Evolutionary conservation across 805 yeast species (phyloP), one percentile per base, ranked within the genome.

Genomic region (Metschnikowia henanensis): DNA sequence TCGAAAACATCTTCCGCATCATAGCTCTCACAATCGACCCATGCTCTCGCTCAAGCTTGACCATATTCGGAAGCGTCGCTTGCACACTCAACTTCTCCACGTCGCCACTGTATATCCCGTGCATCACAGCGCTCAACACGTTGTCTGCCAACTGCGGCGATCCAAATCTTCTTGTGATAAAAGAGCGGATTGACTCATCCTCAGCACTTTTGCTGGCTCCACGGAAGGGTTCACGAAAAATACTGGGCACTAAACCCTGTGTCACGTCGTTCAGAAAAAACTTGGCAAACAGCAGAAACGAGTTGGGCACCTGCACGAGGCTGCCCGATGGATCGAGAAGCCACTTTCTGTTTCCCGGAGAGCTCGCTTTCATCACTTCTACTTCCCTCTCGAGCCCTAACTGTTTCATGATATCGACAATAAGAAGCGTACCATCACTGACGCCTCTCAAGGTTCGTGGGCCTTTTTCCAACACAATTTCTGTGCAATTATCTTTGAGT

Each of bases 21-120:
- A 69, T 58, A 1, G 80, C 75, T 42, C 66, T 71, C 0, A 82
- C 50, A 2, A 86, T 59, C 0, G 89, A 81, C 0, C 90, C 87
- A 57, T 77, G 66, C 6, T 76, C 62, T 22, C 65, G 57, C 58
- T 90, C 97, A 35, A 82, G 62, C 10, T 76, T 67, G 36, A 73
- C 79, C 52, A 88, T 55, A 8, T 63, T 55, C 3, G 83, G 81
- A 49, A 87, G 59, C 0, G 87, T 72, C 4, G 85, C 72, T 17
- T 76, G 65, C 0, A 84, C 80, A 67, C 96, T 86, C 37, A 92
- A 63, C 43, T 77, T 68, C 5, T 72, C 56, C 2, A 81, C 73
- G 61, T 91, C 95, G 1, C 75, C 75, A n/a, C 88, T 94, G 62
- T 90, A 92, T 1, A 94, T 81, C 0, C 99, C 99, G 57, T 90